Evolutionary conservation across 768 basidiomycete genomes (phyloP).

Genomic region (Psilocybe sp.): DNA sequence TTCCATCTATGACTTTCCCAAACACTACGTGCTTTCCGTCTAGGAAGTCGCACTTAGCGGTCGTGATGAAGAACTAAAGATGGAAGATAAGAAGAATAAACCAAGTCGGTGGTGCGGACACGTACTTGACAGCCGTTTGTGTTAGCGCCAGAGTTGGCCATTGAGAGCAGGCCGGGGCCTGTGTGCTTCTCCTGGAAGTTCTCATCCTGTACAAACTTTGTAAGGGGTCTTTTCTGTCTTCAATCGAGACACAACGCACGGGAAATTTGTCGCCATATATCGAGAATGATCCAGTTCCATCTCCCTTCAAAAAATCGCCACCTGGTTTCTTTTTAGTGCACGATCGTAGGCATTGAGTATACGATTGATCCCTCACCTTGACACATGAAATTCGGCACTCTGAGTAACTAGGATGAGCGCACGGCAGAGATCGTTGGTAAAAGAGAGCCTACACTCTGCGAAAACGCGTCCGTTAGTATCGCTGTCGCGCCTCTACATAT

Average conservation of each 20-base stretch:
- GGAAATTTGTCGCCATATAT: constrained; percentile 95
- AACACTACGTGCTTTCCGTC: constrained; percentile 96
- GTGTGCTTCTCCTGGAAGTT: constrained; percentile 91
- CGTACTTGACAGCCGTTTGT: constrained; percentile 89
- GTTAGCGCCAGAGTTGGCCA: constrained; percentile 95
- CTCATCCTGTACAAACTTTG: constrained; percentile 63
- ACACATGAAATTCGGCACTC: constrained; percentile 94
- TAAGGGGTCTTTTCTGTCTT: background rate
- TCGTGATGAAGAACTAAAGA: constrained; percentile 93
- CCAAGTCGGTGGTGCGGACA: background rate
- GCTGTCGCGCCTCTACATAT: background rate
- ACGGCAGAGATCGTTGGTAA: constrained; percentile 1
- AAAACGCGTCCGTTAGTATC: constrained; percentile 13
- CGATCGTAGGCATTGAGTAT: background rate
- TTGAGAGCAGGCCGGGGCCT: constrained; percentile 83
- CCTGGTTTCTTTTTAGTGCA: constrained; percentile 37
- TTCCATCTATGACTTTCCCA: constrained; percentile 85
- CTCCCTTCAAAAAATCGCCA: constrained; percentile 92
- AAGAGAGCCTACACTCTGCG: constrained; percentile 62
- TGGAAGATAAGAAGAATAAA: background rate
- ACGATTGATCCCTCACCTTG: constrained; percentile 57
- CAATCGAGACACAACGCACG: constrained; percentile 38
- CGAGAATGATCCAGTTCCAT: constrained; percentile 96
- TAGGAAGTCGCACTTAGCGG: constrained; percentile 90
- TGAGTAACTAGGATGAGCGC: constrained; percentile 26